These are phyloP conservation scores for Citropsis articulata DNA, from an alignment of 345 rosid species.

Conservation along the genomic window DNA sequence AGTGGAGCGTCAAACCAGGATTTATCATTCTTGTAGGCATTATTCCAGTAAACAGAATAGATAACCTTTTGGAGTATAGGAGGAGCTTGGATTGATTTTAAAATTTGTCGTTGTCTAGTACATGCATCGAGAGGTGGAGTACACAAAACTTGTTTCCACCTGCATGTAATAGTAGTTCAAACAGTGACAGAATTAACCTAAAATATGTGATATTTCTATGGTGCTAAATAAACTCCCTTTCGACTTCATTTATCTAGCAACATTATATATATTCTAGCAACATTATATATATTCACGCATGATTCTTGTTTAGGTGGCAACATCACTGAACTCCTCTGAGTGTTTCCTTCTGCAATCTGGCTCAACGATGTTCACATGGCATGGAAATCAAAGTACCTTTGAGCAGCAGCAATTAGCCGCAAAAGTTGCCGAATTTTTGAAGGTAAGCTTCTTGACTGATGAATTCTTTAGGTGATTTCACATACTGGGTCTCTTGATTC, in stretches of 20 bases:
- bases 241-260: not conserved
- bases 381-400: conserved; percentile 87
- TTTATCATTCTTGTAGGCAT: not conserved
- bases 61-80: not conserved
- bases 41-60: not conserved
- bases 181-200: not conserved
- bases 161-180: not conserved
- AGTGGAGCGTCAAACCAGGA: not conserved
- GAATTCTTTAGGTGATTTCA: not conserved
- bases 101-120: not conserved
- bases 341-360: conserved; percentile 99
- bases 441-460: conserved; percentile 44
- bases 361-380: conserved; percentile 82
- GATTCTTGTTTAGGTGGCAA: conserved; percentile 60
- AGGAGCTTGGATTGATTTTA: not conserved
- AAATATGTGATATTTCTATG: not conserved
- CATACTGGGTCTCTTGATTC: not conserved
- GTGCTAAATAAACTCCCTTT: not conserved
- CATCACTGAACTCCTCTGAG: conserved; percentile 76
- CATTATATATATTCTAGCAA: not conserved
- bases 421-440: conserved; percentile 79
- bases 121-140: not conserved
- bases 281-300: conserved; percentile 4
- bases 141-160: not conserved
- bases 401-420: conserved; percentile 92